Percentiles rank a stretch among this genome's conserved stretches.
Conservation (phyloP, 306 rosid genomes). For the Acmispon strigosus region DNA sequence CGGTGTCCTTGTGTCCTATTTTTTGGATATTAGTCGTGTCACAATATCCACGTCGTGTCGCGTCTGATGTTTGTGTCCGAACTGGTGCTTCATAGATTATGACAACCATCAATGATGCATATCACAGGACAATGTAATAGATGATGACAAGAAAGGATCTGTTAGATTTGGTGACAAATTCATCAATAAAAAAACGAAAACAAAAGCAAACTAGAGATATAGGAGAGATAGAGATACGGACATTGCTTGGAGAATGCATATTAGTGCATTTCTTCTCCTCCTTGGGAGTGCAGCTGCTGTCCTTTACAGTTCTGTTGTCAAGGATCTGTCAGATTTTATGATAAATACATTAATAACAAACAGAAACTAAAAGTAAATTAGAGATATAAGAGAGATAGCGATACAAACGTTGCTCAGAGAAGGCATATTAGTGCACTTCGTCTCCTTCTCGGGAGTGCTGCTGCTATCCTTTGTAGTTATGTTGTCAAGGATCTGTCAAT, state of each 20-base stretch:
- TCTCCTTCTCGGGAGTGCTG: constrained; percentile 24
- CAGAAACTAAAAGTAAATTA: too few relatives aligned
- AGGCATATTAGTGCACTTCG: constrained; percentile 1
- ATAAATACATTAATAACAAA: too few relatives aligned
- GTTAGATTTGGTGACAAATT: not conserved
- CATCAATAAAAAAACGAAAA: not conserved
- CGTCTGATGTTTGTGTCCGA: too few relatives aligned
- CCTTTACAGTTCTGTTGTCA: not conserved
- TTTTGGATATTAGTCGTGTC: too few relatives aligned
- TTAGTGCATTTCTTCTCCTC: constrained; percentile 23
- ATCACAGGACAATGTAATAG: not conserved
- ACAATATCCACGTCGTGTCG: too few relatives aligned
- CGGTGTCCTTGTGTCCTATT: too few relatives aligned
- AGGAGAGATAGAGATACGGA: constrained; percentile 26
- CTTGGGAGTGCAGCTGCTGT: constrained; percentile 17
- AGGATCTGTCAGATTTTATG: too few relatives aligned
- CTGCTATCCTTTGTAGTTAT: not conserved
- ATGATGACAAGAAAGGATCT: not conserved
- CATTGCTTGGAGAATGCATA: constrained; percentile 36
- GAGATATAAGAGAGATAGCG: not conserved
- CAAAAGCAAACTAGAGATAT: not conserved
- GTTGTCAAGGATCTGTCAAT: not conserved
- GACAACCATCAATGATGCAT: not conserved
- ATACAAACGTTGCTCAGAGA: constrained; percentile 38
- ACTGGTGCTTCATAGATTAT: not conserved